A percentile compares a stretch with the other conserved stretches of the same genome.
Evolutionary conservation across 352 stramenopile species (phyloP).

Genomic region (Pythium phragmitis): DNA sequence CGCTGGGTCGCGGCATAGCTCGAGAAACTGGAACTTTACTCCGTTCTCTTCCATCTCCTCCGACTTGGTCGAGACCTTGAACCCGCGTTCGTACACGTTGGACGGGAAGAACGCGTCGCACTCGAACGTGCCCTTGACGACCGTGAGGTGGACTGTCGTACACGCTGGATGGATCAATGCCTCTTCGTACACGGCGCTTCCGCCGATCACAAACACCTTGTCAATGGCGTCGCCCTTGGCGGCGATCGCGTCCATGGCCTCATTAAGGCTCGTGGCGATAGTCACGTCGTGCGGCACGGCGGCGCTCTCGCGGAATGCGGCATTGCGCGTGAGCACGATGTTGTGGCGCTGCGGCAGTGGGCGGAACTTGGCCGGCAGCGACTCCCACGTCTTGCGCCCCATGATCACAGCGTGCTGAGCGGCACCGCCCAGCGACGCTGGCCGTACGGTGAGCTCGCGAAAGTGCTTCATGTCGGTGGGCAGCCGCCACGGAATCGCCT

Average conservation of each 20-base stretch:
- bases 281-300: constrained; percentile 79
- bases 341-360: constrained; percentile 95
- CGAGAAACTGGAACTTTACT: constrained; percentile 75
- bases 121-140: constrained; percentile 82
- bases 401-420: constrained; percentile 98
- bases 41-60: constrained; percentile 76
- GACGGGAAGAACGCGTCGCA: constrained; percentile 94
- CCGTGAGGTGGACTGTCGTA: constrained; percentile 89
- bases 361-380: constrained; percentile 95
- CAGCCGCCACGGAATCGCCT: constrained; percentile 94
- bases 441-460: constrained; percentile 88
- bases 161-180: constrained; percentile 86
- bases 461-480: constrained; percentile 97
- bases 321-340: constrained; percentile 93
- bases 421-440: constrained; percentile 2
- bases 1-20: constrained; percentile 43
- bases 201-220: constrained; percentile 97
- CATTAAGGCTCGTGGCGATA: constrained; percentile 83
- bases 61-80: constrained; percentile 41
- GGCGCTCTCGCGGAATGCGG: constrained; percentile 35
- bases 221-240: constrained; percentile 73
- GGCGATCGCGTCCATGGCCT: constrained; percentile 89
- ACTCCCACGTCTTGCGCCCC: constrained; percentile 99
- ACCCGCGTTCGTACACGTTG: constrained; percentile 59
- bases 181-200: constrained; percentile 93